These are phyloP conservation scores for Pichia scutulata DNA, from an alignment of 805 yeast genomes.

Conservation along the genomic window DNA sequence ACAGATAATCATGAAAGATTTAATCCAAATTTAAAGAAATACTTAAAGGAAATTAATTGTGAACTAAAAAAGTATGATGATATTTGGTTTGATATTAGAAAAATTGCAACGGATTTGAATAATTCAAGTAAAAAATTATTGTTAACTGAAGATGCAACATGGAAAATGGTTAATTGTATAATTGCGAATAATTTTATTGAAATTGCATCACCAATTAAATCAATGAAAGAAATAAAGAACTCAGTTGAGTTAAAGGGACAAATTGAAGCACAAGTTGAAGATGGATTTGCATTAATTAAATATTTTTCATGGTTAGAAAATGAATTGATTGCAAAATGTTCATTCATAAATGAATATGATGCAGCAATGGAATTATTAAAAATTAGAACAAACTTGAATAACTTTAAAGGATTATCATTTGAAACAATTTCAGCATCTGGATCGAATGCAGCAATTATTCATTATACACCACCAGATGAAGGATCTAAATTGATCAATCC, in stretches of 20 bases:
- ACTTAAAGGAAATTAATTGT: constrained; percentile 39
- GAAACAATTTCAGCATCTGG: constrained; percentile 72
- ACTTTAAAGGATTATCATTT: constrained; percentile 59
- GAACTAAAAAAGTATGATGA: constrained; percentile 35
- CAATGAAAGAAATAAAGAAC: constrained; percentile 46
- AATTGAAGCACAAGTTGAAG: constrained; percentile 45
- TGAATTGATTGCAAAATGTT: constrained; percentile 34
- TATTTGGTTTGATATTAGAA: constrained; percentile 37
- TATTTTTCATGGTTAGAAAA: constrained; percentile 55
- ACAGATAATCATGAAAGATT: constrained; percentile 36
- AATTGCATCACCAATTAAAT: constrained; percentile 51
- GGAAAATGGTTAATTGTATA: constrained; percentile 56
- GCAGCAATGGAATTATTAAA: constrained; percentile 54
- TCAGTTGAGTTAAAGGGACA: constrained; percentile 43
- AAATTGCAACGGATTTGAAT: constrained; percentile 26
- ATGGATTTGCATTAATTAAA: constrained; percentile 46
- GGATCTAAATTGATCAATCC: constrained; percentile 44
- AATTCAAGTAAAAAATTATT: constrained; percentile 29
- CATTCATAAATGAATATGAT: constrained; percentile 51
- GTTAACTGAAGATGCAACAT: constrained; percentile 52
- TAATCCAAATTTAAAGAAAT: constrained; percentile 26
- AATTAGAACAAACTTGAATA: constrained; percentile 45
- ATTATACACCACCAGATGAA: constrained; percentile 51
- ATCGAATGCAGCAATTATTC: constrained; percentile 70
- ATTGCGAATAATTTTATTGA: constrained; percentile 31